phyloP scores from a whole-genome alignment of 176 grass and related monocot species.

The Puya raimondii region DNA sequence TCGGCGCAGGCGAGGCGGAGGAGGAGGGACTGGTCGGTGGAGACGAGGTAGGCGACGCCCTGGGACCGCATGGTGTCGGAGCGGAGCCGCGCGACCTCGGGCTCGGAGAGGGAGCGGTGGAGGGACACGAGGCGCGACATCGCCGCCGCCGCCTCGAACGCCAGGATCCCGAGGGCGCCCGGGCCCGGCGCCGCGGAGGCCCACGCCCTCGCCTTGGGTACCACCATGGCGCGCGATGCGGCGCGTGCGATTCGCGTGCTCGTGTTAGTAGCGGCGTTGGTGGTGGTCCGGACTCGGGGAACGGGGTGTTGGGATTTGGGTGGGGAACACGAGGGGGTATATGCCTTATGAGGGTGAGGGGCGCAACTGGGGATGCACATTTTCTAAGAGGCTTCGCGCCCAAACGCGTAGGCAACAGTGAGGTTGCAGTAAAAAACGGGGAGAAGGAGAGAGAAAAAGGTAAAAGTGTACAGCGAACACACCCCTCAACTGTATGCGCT shows the following conservation, averaged over 20 bases:
- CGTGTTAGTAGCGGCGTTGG: not conserved
- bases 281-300: no score
- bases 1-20: conserved; percentile 77
- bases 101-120: conserved; percentile 57
- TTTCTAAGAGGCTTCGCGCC: conserved; percentile 24
- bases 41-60: conserved; percentile 77
- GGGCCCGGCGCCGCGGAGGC: conserved; percentile 5
- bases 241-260: not conserved
- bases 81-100: conserved; percentile 45
- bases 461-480: not conserved
- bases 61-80: conserved; percentile 66
- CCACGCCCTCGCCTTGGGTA: conserved; percentile 21
- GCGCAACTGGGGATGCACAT: not conserved
- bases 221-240: conserved; percentile 40
- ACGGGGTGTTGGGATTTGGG: no score
- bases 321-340: not conserved
- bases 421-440: not conserved
- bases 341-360: conserved; percentile 13
- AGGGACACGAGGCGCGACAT: conserved; percentile 83
- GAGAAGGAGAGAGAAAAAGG: not conserved
- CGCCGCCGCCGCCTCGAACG: conserved; percentile 69
- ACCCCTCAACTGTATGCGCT: no score
- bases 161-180: conserved; percentile 59
- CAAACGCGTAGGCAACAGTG: conserved; percentile 21
- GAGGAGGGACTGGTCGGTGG: conserved; percentile 74